A percentile compares a stretch with the other conserved stretches of the same genome.
These are phyloP conservation scores for Fusarium sublunatum DNA, from an alignment of 2,329 filamentous ascomycete species.

Conservation along the genomic window DNA sequence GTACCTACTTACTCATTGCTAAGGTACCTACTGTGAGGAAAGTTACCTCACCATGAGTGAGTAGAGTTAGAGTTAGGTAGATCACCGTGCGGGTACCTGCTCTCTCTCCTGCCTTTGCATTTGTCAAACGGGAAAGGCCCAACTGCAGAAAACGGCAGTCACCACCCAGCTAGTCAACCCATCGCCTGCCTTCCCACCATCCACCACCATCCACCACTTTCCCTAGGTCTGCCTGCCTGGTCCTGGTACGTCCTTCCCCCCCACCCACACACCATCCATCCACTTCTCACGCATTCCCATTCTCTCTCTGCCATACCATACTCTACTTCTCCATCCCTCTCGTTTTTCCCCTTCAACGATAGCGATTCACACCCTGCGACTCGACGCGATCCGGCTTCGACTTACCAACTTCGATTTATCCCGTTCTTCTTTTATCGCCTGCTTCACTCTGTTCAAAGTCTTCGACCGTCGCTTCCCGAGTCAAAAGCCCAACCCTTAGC, in stretches of 20 bases:
- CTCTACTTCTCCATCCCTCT: conserved; percentile 39
- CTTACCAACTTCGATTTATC: background rate
- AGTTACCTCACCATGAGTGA: background rate
- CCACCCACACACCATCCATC: conserved; percentile 35
- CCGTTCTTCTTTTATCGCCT: background rate
- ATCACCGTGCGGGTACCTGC: conserved; percentile 1
- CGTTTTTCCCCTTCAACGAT: conserved; percentile 20
- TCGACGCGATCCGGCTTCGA: conserved; percentile 10
- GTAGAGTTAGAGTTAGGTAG: background rate
- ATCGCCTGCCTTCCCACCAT: conserved; percentile 12
- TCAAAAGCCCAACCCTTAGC: conserved; percentile 13
- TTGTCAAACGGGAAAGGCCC: conserved; percentile 14
- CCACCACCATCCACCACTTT: conserved; percentile 12
- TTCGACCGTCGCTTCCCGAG: conserved; percentile 6
- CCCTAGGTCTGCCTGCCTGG: conserved; percentile 1
- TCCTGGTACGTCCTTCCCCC: conserved; percentile 22
- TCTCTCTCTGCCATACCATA: conserved; percentile 37
- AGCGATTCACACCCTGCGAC: conserved; percentile 21
- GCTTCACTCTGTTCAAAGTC: conserved; percentile 9
- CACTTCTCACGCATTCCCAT: conserved; percentile 39
- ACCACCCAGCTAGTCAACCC: background rate
- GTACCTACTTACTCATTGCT: background rate
- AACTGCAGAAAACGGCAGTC: conserved; percentile 30
- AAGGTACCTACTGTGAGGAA: background rate
- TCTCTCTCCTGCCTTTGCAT: background rate